A percentile compares a stretch with the other conserved stretches of the same genome.
Conservation (phyloP, 2,329 filamentous ascomycete species). For the Penicillium freii region DNA sequence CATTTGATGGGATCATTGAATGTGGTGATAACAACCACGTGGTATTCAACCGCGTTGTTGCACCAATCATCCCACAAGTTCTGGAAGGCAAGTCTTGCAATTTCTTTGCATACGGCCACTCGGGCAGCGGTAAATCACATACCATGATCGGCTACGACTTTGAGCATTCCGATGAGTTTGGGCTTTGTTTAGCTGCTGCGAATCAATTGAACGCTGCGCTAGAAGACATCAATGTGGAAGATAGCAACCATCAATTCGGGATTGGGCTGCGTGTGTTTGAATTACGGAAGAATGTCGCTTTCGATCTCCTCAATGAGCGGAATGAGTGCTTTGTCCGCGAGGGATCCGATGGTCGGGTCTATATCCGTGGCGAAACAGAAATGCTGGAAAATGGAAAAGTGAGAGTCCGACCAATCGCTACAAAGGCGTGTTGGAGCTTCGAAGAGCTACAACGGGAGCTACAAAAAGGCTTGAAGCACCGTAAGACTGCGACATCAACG, state of each 20-base stretch:
- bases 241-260: conserved; percentile 23
- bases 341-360: conserved; percentile 40
- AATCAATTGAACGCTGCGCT: conserved; percentile 30
- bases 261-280: conserved; percentile 45
- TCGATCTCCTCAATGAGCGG: conserved; percentile 44
- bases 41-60: conserved; percentile 34
- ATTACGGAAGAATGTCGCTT: conserved; percentile 43
- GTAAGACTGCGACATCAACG: conserved; percentile 40
- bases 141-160: conserved; percentile 47
- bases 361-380: conserved; percentile 47
- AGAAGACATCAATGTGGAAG: conserved; percentile 23
- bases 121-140: conserved; percentile 45
- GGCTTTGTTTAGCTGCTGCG: conserved; percentile 40
- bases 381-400: conserved; percentile 42
- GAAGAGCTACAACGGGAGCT: conserved; percentile 34
- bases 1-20: conserved; percentile 27
- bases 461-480: conserved; percentile 27
- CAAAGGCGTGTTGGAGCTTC: conserved; percentile 34
- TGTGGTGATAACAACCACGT: conserved; percentile 22
- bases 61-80: conserved; percentile 35
- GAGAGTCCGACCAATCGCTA: conserved; percentile 40
- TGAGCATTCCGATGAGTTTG: conserved; percentile 34
- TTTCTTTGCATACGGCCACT: conserved; percentile 48
- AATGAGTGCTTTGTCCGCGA: conserved; percentile 44
- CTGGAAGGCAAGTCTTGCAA: conserved; percentile 40